A percentile compares a stretch with the other conserved stretches of the same genome.
Conservation (phyloP, 2,329 filamentous ascomycete genomes). For the Ophioceras dolichostomum region DNA sequence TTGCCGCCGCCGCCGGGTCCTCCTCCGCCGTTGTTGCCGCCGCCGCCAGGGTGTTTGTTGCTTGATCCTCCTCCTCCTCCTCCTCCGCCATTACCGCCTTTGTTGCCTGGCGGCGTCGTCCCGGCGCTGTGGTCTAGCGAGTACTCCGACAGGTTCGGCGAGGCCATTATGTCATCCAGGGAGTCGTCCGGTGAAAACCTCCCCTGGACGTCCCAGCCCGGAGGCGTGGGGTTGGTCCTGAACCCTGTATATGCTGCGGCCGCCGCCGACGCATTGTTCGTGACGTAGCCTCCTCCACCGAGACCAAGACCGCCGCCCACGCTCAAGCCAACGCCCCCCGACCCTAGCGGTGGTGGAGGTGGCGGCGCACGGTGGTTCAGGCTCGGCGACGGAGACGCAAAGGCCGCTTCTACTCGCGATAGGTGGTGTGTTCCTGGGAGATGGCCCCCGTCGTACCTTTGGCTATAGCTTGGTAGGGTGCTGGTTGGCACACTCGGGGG, state of each 20-base stretch:
- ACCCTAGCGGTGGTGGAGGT: too few relatives aligned
- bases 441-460: too few relatives aligned
- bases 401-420: conserved; percentile 19
- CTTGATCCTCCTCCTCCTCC: too few relatives aligned
- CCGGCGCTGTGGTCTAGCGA: conserved; percentile 37
- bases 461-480: too few relatives aligned
- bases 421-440: conserved; percentile 5
- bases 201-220: conserved; percentile 16
- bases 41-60: too few relatives aligned
- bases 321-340: too few relatives aligned
- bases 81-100: too few relatives aligned
- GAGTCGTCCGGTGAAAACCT: conserved; percentile 45
- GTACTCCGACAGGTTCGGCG: conserved; percentile 48
- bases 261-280: conserved; percentile 13
- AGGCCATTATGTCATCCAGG: conserved; percentile 44
- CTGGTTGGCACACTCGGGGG: conserved; percentile 19
- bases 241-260: conserved; percentile 3
- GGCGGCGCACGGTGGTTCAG: conserved; percentile 22
- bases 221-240: not conserved
- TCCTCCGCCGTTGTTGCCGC: not conserved
- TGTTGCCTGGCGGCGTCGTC: conserved; percentile 25
- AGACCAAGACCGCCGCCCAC: too few relatives aligned
- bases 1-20: conserved; percentile 29
- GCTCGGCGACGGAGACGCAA: conserved; percentile 22
- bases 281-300: conserved; percentile 5